phyloP scores from a whole-genome alignment of 208 protist species.

The Phytomonas francai region DNA sequence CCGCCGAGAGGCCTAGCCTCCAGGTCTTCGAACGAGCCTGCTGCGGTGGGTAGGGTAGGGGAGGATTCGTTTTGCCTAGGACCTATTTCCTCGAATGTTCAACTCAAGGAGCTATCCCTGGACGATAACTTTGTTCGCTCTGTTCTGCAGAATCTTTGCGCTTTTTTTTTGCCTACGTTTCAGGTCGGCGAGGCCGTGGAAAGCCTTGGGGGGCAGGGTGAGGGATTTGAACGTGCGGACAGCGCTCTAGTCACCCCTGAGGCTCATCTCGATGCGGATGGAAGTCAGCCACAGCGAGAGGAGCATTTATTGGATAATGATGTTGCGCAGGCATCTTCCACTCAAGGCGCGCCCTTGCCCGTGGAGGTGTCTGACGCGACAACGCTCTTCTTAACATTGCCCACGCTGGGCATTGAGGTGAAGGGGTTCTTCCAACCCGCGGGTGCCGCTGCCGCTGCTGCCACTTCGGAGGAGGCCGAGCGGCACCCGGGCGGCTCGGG shows the following conservation, averaged over 20 bases:
- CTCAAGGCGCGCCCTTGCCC: background rate
- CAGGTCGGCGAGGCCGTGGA: background rate
- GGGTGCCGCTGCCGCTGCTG: background rate
- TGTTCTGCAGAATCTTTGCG: background rate
- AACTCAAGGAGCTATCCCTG: background rate
- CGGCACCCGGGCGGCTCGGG: background rate
- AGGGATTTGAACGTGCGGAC: background rate
- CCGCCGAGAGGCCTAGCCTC: background rate
- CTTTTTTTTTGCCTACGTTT: background rate
- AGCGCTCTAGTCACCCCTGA: background rate
- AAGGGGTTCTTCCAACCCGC: background rate
- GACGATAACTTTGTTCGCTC: background rate
- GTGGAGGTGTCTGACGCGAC: background rate
- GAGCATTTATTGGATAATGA: background rate
- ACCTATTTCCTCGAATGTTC: background rate
- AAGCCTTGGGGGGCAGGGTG: background rate
- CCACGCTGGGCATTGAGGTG: background rate
- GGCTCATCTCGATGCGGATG: background rate
- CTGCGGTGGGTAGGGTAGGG: background rate
- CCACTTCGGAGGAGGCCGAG: background rate
- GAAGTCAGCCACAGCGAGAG: background rate
- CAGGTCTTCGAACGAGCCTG: background rate
- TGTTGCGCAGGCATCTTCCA: background rate
- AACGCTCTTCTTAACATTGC: background rate
- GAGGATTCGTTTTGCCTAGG: background rate